Base-by-base conservation (phyloP, 1,284 basidiomycete species). In the Apiotrichum montevideense region DNA sequence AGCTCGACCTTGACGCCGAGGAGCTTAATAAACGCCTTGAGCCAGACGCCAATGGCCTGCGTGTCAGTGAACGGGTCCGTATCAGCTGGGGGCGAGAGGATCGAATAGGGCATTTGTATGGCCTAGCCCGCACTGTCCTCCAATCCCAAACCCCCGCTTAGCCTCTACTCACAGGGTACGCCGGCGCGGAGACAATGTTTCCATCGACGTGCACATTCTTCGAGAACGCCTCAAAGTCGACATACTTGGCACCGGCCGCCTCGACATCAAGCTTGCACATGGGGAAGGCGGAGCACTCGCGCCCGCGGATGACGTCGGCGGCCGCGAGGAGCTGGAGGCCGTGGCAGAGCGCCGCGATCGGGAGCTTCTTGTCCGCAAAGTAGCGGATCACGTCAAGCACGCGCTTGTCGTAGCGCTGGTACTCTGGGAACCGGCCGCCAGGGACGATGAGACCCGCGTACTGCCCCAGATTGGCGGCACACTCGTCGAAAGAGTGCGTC, bases 221-320 rank as follows among this genome's bases (percentile, higher is more conserved):
- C 34, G 51, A 54, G 51, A 61, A 61, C 9, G 59, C 59, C 56
- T 61, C 59, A 41, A 51, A 61, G 51, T 51, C 59, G 45, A 61
- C 41, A 15, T 61, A 61, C 59, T 57, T 58, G 46, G 39, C 59
- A 14, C 59, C 59, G n/a, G 52, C 59, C 13, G 43, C 56, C 56
- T 61, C 59, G 48, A 61, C 59, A 14, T 61, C 59, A 45, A 61
- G 59, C 59, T 61, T 49, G 56, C 59, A 61, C 59, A 61, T 61
- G 5, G 59, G 59, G 54, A 61, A 61, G 5, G 59, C 59, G 2
- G 54, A 56, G 56, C 59, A 62, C 46, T 44, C 42, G 51, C 60
- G 60, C 45, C 54, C 60, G 49, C 56, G 56, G 46, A 62, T 56
- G 3, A 62, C 60, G 44, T 57, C 56, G 3, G 60, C 60, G 15